phyloP scores from a whole-genome alignment of 2,329 filamentous ascomycete genomes.

The Penicillium decumbens region DNA sequence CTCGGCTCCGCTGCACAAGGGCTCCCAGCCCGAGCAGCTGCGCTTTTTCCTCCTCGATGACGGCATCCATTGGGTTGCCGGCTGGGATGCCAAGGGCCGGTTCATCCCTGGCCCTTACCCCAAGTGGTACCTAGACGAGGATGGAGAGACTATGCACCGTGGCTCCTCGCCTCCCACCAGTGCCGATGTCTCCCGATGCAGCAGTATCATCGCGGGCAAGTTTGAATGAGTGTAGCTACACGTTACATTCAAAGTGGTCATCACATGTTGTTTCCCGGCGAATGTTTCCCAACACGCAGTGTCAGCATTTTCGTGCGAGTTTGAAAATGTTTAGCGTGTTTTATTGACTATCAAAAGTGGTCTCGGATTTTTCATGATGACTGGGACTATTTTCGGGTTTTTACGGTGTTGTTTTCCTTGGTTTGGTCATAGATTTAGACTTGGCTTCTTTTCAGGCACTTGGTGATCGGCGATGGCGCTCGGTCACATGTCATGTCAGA shows the following conservation, averaged over 20 bases:
- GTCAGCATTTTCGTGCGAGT: background rate
- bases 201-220: constrained; percentile 32
- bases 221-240: constrained; percentile 17
- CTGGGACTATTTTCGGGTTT: background rate
- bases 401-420: background rate
- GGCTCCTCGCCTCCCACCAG: constrained; percentile 31
- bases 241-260: background rate
- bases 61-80: constrained; percentile 47
- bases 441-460: background rate
- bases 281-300: background rate
- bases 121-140: constrained; percentile 46
- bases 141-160: constrained; percentile 35
- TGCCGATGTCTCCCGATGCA: constrained; percentile 35
- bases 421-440: background rate
- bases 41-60: constrained; percentile 50
- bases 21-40: constrained; percentile 37
- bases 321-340: background rate
- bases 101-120: constrained; percentile 51
- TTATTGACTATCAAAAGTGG: background rate
- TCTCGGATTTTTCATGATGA: background rate
- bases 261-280: background rate
- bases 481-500: background rate
- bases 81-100: constrained; percentile 47
- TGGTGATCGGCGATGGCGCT: background rate
- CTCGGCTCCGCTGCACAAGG: constrained; percentile 36